Evolutionary conservation across 345 rosid genomes (phyloP), one percentile per base, ranked within the genome.

Genomic region (Erysimum cheiranthoides): DNA sequence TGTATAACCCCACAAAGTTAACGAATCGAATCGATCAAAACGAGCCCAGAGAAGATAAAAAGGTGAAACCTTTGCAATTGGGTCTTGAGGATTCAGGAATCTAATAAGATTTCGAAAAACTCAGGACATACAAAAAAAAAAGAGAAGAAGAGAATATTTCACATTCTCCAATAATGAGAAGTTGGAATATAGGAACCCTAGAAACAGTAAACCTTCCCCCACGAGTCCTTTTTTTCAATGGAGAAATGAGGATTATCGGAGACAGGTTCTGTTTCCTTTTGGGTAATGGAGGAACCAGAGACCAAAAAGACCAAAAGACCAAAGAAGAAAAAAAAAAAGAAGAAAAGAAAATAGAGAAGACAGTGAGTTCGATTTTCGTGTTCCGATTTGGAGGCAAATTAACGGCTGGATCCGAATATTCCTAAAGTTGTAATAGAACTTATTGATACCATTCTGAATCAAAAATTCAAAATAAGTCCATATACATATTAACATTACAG

Each of bases 81-180:
- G 72, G 61, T 57, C n/a, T 45, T 46, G 28, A 56, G 17, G 51
- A 74, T 66, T 56, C 66, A 56, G 17, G 51, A 74, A 74, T 56
- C 66, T 45, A 56, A 64, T 39, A 40, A 73, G 50, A 9, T 12
- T 13, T 14, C 2, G 30, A 38, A 10, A 58, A 35, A 8, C 8
- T 36, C 45, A 36, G 16, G 58, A 52, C 3, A 52, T 27, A 52
- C 42, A 42, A 14, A 28, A 27, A 7, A 28, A 2, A 3, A 13
- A 5, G 35, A 61, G 34, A 40, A 8, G 4, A 21, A 18, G 66
- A 43, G 38, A 62, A 14, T 21, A 21, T 21, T 0, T 42, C 28
- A 35, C 68, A 62, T 25, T 42, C 13, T 14, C 51, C 21, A 40
- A 62, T 62, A 1, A 62, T 62, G 67, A 62, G 9, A 14, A 43